Evolutionary conservation across 2,329 filamentous ascomycete species (phyloP).

Genomic region (Scedosporium boydii): DNA sequence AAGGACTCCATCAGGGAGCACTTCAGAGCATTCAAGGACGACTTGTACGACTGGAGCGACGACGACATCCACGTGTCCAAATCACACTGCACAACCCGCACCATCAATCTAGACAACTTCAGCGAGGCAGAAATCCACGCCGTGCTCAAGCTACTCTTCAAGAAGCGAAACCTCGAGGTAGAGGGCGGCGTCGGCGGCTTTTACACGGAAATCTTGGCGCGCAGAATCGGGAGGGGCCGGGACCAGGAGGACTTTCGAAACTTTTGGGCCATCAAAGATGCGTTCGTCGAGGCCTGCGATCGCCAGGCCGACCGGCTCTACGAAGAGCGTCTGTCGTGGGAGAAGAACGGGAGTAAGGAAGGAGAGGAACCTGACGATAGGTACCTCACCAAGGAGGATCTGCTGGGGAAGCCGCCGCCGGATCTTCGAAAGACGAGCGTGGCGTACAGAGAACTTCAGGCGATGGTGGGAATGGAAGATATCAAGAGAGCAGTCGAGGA

Average conservation of each 20-base stretch:
- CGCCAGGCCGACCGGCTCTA: neutral
- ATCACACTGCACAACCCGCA: neutral
- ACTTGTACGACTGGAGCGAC: neutral
- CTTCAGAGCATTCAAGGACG: neutral
- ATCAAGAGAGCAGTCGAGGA: slow-evolving; percentile 54
- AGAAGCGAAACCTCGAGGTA: neutral
- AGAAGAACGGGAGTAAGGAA: neutral
- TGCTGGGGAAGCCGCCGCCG: slow-evolving; percentile 60
- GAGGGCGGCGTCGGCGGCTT: neutral
- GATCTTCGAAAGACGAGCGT: slow-evolving; percentile 37
- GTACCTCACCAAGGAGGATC: slow-evolving; percentile 50
- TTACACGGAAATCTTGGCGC: neutral
- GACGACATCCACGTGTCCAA: neutral
- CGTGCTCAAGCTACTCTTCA: neutral
- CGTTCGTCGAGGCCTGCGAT: neutral
- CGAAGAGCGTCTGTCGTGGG: neutral
- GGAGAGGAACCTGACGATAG: neutral
- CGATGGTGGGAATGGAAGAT: slow-evolving; percentile 45
- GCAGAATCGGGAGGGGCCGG: neutral
- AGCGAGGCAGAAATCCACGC: neutral
- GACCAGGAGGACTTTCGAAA: neutral
- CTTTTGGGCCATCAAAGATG: neutral
- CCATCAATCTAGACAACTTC: neutral
- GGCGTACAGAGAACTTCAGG: slow-evolving; percentile 49
- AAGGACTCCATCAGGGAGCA: neutral